phyloP scores from a whole-genome alignment of 2,329 filamentous ascomycete species.

The Claviceps sorghi region DNA sequence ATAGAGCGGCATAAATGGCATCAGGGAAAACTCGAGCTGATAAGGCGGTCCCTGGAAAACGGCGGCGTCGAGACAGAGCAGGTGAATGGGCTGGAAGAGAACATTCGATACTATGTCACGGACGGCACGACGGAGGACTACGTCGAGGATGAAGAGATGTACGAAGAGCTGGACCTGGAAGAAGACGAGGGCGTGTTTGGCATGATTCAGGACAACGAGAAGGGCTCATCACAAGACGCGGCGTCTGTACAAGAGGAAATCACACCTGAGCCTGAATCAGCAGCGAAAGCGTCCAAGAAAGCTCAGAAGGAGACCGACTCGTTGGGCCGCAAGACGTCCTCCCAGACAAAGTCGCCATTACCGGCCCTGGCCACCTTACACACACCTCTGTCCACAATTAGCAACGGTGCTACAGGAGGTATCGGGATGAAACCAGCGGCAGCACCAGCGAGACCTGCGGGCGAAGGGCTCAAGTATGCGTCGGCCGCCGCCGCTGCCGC shows the following conservation, averaged over 20 bases:
- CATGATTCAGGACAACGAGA: slow-evolving; percentile 66
- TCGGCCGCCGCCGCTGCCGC: slow-evolving; percentile 90
- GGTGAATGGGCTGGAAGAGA: slow-evolving; percentile 78
- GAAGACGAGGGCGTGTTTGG: slow-evolving; percentile 85
- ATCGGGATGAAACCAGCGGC: slow-evolving; percentile 84
- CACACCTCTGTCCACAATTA: slow-evolving; percentile 48
- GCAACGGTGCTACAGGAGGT: slow-evolving; percentile 40
- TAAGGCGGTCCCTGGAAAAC: slow-evolving; percentile 82
- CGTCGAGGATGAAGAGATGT: slow-evolving; percentile 86
- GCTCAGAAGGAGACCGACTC: slow-evolving; percentile 43
- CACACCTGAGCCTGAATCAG: slow-evolving; percentile 38
- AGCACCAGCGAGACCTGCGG: slow-evolving; percentile 66
- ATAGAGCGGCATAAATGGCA: slow-evolving; percentile 97
- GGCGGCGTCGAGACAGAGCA: slow-evolving; percentile 77
- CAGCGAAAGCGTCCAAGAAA: slow-evolving; percentile 37
- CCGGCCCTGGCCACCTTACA: slow-evolving; percentile 88
- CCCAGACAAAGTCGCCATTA: slow-evolving; percentile 83
- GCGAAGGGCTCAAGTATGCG: slow-evolving; percentile 89
- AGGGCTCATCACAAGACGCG: slow-evolving; percentile 85
- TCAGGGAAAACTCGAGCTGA: slow-evolving; percentile 77
- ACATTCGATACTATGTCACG: slow-evolving; percentile 88
- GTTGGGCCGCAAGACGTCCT: slow-evolving; percentile 57
- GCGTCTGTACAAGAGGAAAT: slow-evolving; percentile 82
- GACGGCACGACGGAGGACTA: slow-evolving; percentile 82
- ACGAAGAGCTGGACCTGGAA: slow-evolving; percentile 83